Conservation (phyloP, 176 grass and related monocot genomes). For the Chrysopogon serrulatus region DNA sequence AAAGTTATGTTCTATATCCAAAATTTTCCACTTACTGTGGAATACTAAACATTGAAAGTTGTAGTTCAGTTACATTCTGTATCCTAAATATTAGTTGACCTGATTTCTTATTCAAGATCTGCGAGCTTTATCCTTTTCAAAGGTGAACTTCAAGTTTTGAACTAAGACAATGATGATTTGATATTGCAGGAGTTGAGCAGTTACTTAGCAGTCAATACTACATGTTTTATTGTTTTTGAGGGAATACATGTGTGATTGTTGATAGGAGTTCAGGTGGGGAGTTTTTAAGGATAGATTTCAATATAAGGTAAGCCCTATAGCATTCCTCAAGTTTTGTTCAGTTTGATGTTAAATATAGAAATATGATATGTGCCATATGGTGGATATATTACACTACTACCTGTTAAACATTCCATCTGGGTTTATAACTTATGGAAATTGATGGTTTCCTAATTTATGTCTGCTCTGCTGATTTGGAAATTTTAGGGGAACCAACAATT, state of each 20-base stretch:
- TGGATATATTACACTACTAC: background rate
- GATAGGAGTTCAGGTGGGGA: slow-evolving; percentile 92
- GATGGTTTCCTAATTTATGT: no score
- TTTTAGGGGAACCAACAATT: no score
- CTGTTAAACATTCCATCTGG: no score
- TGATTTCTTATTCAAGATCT: slow-evolving; percentile 9
- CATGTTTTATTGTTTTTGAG: no score
- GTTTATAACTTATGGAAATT: no score
- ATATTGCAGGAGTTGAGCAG: slow-evolving; percentile 80
- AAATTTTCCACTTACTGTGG: background rate
- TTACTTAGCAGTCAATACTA: slow-evolving; percentile 86
- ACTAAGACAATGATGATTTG: slow-evolving; percentile 23
- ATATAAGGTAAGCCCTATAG: slow-evolving; percentile 60
- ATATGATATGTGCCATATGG: background rate
- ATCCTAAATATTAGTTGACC: background rate
- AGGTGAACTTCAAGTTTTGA: background rate
- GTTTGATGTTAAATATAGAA: background rate
- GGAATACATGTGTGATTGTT: slow-evolving; percentile 89
- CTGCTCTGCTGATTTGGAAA: no score
- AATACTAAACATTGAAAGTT: background rate
- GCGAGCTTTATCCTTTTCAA: background rate
- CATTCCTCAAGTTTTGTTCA: background rate
- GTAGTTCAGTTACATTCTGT: background rate
- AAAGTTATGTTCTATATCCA: background rate
- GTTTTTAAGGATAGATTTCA: slow-evolving; percentile 96